A percentile compares a stretch with the other conserved stretches of the same genome.
Evolutionary conservation across 2,329 filamentous ascomycete species (phyloP).

Genomic region (Sclerotinia sclerotiorum): DNA sequence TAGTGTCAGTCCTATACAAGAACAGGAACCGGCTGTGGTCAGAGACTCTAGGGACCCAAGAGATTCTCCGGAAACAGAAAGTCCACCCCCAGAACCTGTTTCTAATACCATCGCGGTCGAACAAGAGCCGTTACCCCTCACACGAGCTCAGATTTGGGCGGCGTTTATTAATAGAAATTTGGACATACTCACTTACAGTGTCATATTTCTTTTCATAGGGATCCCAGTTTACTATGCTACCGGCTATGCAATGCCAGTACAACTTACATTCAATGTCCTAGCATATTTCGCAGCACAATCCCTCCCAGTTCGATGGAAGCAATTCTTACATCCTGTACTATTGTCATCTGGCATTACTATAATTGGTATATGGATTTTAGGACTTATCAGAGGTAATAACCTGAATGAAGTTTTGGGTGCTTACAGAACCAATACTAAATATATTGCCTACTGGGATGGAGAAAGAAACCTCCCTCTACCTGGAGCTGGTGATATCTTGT

Average conservation of each 20-base stretch:
- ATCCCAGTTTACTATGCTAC: slow-evolving; percentile 55
- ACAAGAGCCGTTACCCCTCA: slow-evolving; percentile 47
- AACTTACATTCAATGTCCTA: slow-evolving; percentile 51
- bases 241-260: slow-evolving; percentile 51
- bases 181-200: slow-evolving; percentile 48
- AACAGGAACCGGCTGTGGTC: slow-evolving; percentile 38
- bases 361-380: slow-evolving; percentile 54
- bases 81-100: slow-evolving; percentile 2
- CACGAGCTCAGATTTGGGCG: slow-evolving; percentile 53
- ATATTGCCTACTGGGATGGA: slow-evolving; percentile 52
- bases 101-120: slow-evolving; percentile 31
- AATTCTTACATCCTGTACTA: slow-evolving; percentile 58
- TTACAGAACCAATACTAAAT: slow-evolving; percentile 55
- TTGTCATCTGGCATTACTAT: slow-evolving; percentile 55
- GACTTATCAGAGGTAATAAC: slow-evolving; percentile 45
- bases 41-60: slow-evolving; percentile 35
- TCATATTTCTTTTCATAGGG: slow-evolving; percentile 52
- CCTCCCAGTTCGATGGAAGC: slow-evolving; percentile 50
- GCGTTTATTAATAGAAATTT: slow-evolving; percentile 47
- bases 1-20: slow-evolving; percentile 31
- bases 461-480: slow-evolving; percentile 41
- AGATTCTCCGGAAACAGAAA: slow-evolving; percentile 29
- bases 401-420: slow-evolving; percentile 46
- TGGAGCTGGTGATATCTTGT: slow-evolving; percentile 58
- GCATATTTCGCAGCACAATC: slow-evolving; percentile 52